A percentile compares a stretch with the other conserved stretches of the same genome.
These are phyloP conservation scores for Coemansia sp. DNA, from an alignment of 192 early-diverging fungal genomes.

Conservation along the genomic window DNA sequence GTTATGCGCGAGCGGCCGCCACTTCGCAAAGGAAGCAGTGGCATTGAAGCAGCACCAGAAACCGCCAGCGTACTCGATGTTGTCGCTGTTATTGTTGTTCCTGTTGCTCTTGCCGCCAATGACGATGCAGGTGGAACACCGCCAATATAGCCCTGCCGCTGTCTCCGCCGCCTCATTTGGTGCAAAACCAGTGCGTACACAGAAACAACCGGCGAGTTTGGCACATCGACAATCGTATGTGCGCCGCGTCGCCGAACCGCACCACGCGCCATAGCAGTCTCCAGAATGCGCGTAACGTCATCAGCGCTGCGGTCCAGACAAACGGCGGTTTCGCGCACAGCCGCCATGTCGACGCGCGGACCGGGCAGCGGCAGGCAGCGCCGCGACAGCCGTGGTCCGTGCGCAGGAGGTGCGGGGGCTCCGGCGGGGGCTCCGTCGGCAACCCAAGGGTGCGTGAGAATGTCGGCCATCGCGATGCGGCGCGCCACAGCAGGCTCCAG, in stretches of 20 bases:
- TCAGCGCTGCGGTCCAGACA: conserved; percentile 42
- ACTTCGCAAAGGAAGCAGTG: not conserved
- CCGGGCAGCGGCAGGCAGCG: conserved; percentile 35
- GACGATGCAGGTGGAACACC: too few species aligned
- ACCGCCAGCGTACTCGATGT: conserved; percentile 12
- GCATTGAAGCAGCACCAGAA: not conserved
- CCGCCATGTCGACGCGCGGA: conserved; percentile 19
- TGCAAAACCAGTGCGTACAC: conserved; percentile 53
- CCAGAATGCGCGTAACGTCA: conserved; percentile 30
- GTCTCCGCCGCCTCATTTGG: conserved; percentile 41
- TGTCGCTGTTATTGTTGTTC: not conserved
- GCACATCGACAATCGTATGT: conserved; percentile 24
- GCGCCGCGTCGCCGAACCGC: not conserved
- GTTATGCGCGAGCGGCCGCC: not conserved
- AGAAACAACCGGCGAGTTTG: conserved; percentile 54
- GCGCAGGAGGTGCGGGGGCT: not conserved
- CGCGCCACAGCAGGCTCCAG: conserved; percentile 38
- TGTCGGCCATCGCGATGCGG: conserved; percentile 34
- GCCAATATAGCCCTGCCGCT: not conserved
- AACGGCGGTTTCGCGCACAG: conserved; percentile 40
- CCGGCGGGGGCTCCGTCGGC: conserved; percentile 9
- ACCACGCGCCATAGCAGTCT: conserved; percentile 30
- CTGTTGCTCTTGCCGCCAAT: too few species aligned
- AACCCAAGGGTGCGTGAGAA: conserved; percentile 47
- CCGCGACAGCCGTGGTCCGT: conserved; percentile 16